Conservation (phyloP, 257 asterid species). For the Petunia axillaris region DNA sequence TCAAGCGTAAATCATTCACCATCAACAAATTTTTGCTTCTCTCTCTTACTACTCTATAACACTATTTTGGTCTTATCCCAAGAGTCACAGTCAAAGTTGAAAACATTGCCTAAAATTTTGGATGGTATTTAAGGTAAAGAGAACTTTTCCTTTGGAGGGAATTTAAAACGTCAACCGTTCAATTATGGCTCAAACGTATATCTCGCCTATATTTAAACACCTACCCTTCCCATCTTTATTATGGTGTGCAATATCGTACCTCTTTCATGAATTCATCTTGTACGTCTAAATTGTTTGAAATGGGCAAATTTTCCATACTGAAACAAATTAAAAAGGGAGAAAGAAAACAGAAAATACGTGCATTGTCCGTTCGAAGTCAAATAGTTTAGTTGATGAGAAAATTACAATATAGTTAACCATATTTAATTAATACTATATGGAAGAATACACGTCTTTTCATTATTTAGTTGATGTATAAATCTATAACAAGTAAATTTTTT, state of each 20-base stretch:
- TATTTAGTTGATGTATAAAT: no score
- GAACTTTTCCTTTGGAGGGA: conserved; percentile 8
- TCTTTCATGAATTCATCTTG: not conserved
- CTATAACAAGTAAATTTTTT: no score
- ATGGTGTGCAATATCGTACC: not conserved
- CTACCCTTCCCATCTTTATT: not conserved
- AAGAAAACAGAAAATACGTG: not conserved
- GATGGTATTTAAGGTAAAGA: not conserved
- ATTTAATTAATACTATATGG: no score
- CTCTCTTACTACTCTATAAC: not conserved
- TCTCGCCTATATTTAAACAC: conserved; percentile 13
- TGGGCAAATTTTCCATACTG: not conserved
- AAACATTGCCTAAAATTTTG: not conserved
- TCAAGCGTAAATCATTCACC: conserved; percentile 2
- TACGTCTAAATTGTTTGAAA: not conserved
- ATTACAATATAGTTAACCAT: no score
- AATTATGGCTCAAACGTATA: not conserved
- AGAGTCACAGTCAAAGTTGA: conserved; percentile 11
- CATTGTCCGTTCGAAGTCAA: no score
- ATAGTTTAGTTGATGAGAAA: no score
- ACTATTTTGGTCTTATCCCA: conserved; percentile 1
- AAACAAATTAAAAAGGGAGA: not conserved
- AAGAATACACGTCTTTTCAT: no score
- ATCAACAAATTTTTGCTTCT: not conserved
- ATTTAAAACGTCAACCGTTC: conserved; percentile 9